phyloP scores from a whole-genome alignment of 148 eudicot genomes.

The Rhododendron griersonianum region DNA sequence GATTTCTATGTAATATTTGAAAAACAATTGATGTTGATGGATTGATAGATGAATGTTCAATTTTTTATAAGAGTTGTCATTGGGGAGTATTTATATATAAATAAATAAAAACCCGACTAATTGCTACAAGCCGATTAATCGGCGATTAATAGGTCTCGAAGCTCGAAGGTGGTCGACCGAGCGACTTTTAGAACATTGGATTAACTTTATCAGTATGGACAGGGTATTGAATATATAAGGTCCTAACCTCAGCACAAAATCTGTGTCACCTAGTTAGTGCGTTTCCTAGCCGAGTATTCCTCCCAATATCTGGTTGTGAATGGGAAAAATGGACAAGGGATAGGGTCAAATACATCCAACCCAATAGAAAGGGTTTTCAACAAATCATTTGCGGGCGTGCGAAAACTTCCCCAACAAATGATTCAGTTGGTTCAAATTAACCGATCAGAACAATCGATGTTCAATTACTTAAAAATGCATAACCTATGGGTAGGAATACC shows the following conservation, averaged over 20 bases:
- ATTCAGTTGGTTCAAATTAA: neutral
- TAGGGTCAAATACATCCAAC: neutral
- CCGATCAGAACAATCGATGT: neutral
- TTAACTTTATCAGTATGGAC: neutral
- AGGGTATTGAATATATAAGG: neutral
- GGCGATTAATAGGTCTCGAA: too few species aligned
- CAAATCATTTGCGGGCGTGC: neutral
- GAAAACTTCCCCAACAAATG: neutral
- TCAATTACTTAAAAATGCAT: neutral
- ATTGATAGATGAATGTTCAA: too few species aligned
- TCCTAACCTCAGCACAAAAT: neutral
- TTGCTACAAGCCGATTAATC: too few species aligned
- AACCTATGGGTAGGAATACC: constrained; percentile 37
- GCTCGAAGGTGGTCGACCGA: too few species aligned
- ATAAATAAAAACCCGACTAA: too few species aligned
- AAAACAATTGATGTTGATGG: too few species aligned
- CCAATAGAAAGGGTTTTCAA: neutral
- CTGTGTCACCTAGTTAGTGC: neutral
- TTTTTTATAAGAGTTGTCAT: too few species aligned
- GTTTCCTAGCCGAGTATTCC: neutral
- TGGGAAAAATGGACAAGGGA: neutral
- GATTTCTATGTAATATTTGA: too few species aligned
- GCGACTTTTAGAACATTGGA: neutral
- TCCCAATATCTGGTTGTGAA: neutral
- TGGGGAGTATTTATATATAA: too few species aligned